Evolutionary conservation across 352 stramenopile genomes (phyloP), one percentile per base, ranked within the genome.

Genomic region (Nothophytophthora sp.): DNA sequence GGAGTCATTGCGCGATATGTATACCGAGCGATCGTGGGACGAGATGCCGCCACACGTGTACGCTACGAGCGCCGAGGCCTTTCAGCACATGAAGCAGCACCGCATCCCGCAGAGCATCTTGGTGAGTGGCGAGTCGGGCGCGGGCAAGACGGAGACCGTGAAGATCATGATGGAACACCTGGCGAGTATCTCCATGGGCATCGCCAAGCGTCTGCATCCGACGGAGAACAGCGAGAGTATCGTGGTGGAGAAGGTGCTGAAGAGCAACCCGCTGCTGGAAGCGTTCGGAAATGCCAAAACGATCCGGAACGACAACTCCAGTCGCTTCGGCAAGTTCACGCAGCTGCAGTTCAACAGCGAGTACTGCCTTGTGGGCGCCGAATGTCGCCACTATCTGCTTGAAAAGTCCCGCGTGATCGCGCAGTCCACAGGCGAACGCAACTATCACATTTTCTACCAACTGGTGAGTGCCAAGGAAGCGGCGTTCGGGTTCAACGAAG

Each of bases 391-490:
- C 35, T 99, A 99, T 69, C 70, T 99, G 38, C 75, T 99, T 2
- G 97, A 99, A 65, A 99, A 99, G 64, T 96, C 96, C 1, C 91
- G 97, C 13, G 85, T 99, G 5, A 76, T 98, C 5, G 68, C 77
- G 16, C 95, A 98, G 55, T 76, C 80, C 2, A 22, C 65, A 0
- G 84, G 90, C 1, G 97, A 99, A 67, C 79, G 97, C 27, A 99
- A 99, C 64, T 99, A 98, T 81, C 97, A 99, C 71, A 97, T 99
- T 19, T 99, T 99, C 66, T 99, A 99, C 75, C 89, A 98, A 62
- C 73, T 98, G 9, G 68, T 89, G 22, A 89, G 72, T 15, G 83
- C 81, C 3, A 71, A 78, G 9, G 80, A 92, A 37, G 40, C 63
- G 3, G 55, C 53, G 20, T 94, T 85, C 28, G 67, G 70, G 25